phyloP scores from a whole-genome alignment of 1,284 basidiomycete genomes.

The Tilletia indica region DNA sequence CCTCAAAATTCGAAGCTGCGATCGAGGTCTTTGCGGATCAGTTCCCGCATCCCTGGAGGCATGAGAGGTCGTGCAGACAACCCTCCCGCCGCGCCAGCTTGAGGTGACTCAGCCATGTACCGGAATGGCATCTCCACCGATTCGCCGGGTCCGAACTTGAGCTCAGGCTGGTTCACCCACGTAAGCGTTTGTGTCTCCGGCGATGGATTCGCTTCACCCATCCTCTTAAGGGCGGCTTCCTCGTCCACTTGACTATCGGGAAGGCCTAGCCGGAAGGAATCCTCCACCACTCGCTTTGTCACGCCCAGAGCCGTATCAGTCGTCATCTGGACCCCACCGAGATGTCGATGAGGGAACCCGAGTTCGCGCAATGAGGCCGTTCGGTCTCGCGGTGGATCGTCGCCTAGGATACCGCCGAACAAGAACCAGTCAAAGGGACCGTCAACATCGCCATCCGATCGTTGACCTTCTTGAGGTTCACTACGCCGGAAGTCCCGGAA shows the following conservation, averaged over 20 bases:
- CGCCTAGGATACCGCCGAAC: conserved; percentile 64
- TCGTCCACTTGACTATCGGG: conserved; percentile 30
- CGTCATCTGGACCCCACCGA: conserved; percentile 81
- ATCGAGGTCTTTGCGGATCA: conserved; percentile 39
- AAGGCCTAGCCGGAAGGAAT: conserved; percentile 54
- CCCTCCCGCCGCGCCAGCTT: background rate
- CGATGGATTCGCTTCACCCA: conserved; percentile 22
- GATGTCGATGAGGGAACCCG: conserved; percentile 69
- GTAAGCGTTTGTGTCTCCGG: conserved; percentile 17
- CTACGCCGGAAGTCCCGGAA: conserved; percentile 37
- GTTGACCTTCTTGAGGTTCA: conserved; percentile 15
- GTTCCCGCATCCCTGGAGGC: conserved; percentile 44
- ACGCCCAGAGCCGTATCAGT: conserved; percentile 95
- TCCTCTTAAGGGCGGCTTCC: conserved; percentile 15
- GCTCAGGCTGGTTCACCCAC: conserved; percentile 50
- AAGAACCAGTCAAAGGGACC: conserved; percentile 45
- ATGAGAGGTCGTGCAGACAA: conserved; percentile 30
- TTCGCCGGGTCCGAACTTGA: conserved; percentile 48
- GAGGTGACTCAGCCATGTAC: conserved; percentile 36
- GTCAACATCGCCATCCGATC: conserved; percentile 56
- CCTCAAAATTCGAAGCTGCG: conserved; percentile 44
- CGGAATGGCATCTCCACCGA: conserved; percentile 50
- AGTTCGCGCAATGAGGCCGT: conserved; percentile 81
- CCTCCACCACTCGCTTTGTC: conserved; percentile 80
- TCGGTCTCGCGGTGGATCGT: conserved; percentile 80